These are phyloP conservation scores for Trametes pubescens DNA, from an alignment of 1,284 basidiomycete genomes.

Conservation along the genomic window DNA sequence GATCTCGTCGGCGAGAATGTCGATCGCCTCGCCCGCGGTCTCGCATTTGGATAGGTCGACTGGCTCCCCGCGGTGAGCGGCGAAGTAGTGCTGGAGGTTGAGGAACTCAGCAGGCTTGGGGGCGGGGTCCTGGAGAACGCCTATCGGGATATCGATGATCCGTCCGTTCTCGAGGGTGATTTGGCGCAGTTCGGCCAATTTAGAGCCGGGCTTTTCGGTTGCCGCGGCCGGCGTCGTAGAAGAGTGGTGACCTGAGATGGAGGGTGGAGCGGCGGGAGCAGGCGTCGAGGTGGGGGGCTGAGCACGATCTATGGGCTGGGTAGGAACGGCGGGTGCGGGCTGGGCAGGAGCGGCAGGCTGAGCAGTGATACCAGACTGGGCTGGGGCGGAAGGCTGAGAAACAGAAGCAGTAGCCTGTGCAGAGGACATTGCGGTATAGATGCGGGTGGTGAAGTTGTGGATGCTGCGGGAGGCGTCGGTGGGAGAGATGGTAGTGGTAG, in stretches of 20 bases:
- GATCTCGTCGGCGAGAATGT: slow-evolving; percentile 28
- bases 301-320: no score
- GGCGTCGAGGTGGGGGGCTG: no score
- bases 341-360: no score
- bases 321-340: no score
- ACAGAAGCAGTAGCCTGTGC: not conserved
- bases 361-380: not conserved
- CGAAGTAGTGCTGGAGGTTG: slow-evolving; percentile 28
- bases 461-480: not conserved
- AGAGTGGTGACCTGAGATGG: not conserved
- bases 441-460: not conserved
- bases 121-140: slow-evolving; percentile 19
- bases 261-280: not conserved
- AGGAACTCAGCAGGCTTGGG: slow-evolving; percentile 26
- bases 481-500: slow-evolving; percentile 6
- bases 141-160: slow-evolving; percentile 24
- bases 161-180: slow-evolving; percentile 22
- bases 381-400: not conserved
- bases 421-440: slow-evolving; percentile 14
- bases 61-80: not conserved
- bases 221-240: not conserved
- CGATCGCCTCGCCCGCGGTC: slow-evolving; percentile 24
- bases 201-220: no score
- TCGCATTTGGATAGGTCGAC: slow-evolving; percentile 19
- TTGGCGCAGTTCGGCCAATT: slow-evolving; percentile 14